phyloP scores from a whole-genome alignment of 1,139 yeast species.

The Lodderomyces jiufengensis region DNA sequence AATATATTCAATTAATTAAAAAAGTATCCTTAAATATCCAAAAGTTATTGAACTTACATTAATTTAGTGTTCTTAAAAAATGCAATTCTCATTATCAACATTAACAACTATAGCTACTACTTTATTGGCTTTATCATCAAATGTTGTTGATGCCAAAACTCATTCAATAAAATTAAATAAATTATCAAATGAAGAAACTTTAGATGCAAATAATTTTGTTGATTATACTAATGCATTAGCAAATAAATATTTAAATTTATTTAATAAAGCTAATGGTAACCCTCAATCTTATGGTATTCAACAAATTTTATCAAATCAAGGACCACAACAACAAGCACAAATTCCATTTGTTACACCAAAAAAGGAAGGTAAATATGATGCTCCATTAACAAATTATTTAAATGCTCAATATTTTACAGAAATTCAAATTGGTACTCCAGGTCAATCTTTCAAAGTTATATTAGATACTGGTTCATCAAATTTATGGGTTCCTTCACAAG shows the following conservation, averaged over 20 bases:
- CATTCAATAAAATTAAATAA: slow-evolving; percentile 63
- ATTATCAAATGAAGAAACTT: slow-evolving; percentile 58
- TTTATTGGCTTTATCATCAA: slow-evolving; percentile 36
- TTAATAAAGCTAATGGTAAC: slow-evolving; percentile 36
- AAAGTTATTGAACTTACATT: not conserved
- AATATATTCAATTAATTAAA: too few relatives aligned
- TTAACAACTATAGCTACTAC: slow-evolving; percentile 51
- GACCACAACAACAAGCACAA: slow-evolving; percentile 25
- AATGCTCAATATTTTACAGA: slow-evolving; percentile 96
- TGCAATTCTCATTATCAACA: slow-evolving; percentile 34
- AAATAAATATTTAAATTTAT: slow-evolving; percentile 62
- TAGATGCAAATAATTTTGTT: slow-evolving; percentile 55
- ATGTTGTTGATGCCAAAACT: slow-evolving; percentile 54
- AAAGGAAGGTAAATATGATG: slow-evolving; percentile 45
- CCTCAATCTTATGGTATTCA: slow-evolving; percentile 20
- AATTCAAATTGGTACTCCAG: slow-evolving; percentile 86
- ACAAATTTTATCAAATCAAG: slow-evolving; percentile 9
- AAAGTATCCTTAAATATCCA: too few relatives aligned
- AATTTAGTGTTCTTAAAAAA: slow-evolving; percentile 8
- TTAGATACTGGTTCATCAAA: slow-evolving; percentile 96
- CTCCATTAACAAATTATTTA: slow-evolving; percentile 86
- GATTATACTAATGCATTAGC: slow-evolving; percentile 71
- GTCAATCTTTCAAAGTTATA: slow-evolving; percentile 83
- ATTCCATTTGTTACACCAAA: slow-evolving; percentile 41
- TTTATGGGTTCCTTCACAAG: slow-evolving; percentile 90